Evolutionary conservation across 2,329 filamentous ascomycete genomes (phyloP).

Genomic region (Fusarium pseudograminearum): DNA sequence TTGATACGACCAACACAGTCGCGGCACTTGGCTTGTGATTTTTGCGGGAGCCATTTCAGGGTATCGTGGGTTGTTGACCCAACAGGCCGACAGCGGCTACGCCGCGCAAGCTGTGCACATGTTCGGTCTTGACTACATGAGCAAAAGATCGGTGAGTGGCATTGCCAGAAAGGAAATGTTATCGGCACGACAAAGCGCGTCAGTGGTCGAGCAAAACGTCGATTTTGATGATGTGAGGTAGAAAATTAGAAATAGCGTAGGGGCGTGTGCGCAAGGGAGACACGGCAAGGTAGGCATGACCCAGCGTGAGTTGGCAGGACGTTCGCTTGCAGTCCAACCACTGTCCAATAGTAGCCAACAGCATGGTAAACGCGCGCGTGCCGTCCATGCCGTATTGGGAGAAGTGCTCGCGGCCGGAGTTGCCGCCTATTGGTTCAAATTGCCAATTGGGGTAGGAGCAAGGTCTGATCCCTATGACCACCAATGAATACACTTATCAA

Average conservation of each 20-base stretch:
- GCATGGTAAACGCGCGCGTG: conserved; percentile 50
- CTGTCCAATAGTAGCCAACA: conserved; percentile 48
- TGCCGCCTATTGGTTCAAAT: conserved; percentile 45
- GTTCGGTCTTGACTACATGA: neutral
- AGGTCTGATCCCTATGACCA: conserved; percentile 6
- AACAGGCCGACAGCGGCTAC: conserved; percentile 6
- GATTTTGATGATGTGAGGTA: conserved; percentile 27
- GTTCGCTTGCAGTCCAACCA: conserved; percentile 49
- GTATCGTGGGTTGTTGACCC: conserved; percentile 9
- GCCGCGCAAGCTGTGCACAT: neutral
- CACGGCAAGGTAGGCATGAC: conserved; percentile 4
- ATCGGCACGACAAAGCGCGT: conserved; percentile 20
- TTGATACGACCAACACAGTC: conserved; percentile 10
- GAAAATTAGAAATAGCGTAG: conserved; percentile 20
- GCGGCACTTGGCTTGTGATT: conserved; percentile 36
- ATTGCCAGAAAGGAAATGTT: conserved; percentile 17
- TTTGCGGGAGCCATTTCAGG: conserved; percentile 6
- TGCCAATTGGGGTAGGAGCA: conserved; percentile 1
- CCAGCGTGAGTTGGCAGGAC: conserved; percentile 48
- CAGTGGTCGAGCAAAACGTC: conserved; percentile 16
- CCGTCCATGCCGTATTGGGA: conserved; percentile 33
- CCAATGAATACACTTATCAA: conserved; percentile 37
- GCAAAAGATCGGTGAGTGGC: conserved; percentile 20
- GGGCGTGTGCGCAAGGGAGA: conserved; percentile 23
- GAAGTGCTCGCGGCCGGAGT: conserved; percentile 41